Base-by-base conservation (phyloP, 352 stramenopile genomes). In the Globisporangium carolinianum region DNA sequence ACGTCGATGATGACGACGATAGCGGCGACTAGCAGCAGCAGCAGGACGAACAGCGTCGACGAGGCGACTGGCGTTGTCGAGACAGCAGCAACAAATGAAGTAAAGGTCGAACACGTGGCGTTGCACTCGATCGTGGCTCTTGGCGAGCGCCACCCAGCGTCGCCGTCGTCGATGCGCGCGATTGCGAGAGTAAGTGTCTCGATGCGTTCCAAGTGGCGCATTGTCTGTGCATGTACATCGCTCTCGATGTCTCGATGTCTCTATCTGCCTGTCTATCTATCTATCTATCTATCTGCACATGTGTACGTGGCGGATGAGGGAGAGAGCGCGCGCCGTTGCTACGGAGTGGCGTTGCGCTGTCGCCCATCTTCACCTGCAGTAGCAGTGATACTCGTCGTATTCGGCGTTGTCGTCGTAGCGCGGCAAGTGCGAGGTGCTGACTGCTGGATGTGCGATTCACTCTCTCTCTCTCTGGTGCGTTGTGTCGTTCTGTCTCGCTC, bases 81-180 rank as follows among this genome's bases (percentile, higher is more conserved):
- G 36, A 60, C 54, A 38, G 67, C 77, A 24, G 69, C 84, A 67
- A 69, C 86, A 47, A 63, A 64, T 8, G 58, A 61, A 37, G 66
- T 84, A 51, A 56, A 72, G 7, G 63, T 70, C 55, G 73, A 86
- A 60, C 58, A 66, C 35, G 42, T 39, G 48, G 47, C 38, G 38
- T 57, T 43, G 39, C 39, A 43, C 7, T 43, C 39, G 7, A 12
- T 43, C 7, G 7, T 43, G 7, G 39, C 39, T 8, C 7, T 14
- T 43, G 39, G 7, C 7, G 7, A 14, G 7, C 39, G 39, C 11
- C 39, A 12, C 11, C 39, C 39, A 12, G 39, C 52, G 39, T 53
- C 55, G 45, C 46, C 54, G 24, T 52, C 49, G 57, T 57, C 61
- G 38, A 47, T 65, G 57, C 35, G 38, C 38, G 58, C 51, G 8